Conservation (phyloP, 306 rosid genomes). For the Cicer yamashitae region DNA sequence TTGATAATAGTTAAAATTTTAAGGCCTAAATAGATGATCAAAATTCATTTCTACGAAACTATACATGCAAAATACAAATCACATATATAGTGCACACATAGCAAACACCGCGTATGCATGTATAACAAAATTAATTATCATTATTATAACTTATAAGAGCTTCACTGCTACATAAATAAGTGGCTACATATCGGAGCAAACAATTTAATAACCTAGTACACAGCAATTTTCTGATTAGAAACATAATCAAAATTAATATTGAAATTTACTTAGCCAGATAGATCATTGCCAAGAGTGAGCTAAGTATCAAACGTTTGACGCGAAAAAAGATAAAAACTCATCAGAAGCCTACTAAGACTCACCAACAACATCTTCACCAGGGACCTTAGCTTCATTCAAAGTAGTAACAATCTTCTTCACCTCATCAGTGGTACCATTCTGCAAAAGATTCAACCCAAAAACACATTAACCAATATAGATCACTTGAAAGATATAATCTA, state of each 20-base stretch:
- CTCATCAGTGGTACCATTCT: slow-evolving; percentile 87
- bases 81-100: neutral
- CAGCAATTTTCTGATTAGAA: neutral
- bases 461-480: neutral
- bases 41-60: neutral
- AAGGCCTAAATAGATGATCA: neutral
- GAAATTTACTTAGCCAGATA: slow-evolving; percentile 25
- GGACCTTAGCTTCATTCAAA: slow-evolving; percentile 79
- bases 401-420: slow-evolving; percentile 78
- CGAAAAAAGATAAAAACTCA: neutral
- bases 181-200: neutral
- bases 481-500: neutral
- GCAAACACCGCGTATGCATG: neutral
- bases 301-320: slow-evolving; percentile 1
- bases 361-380: slow-evolving; percentile 85
- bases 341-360: slow-evolving; percentile 39
- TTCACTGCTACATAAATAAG: neutral
- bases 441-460: slow-evolving; percentile 38
- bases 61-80: slow-evolving; percentile 17
- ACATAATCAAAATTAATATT: neutral
- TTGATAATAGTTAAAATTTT: neutral
- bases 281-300: neutral
- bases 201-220: neutral
- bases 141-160: neutral
- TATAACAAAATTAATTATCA: neutral